Evolutionary conservation across 2,329 filamentous ascomycete species (phyloP), one percentile per base, ranked within the genome.

Genomic region (Drechslera avenae): DNA sequence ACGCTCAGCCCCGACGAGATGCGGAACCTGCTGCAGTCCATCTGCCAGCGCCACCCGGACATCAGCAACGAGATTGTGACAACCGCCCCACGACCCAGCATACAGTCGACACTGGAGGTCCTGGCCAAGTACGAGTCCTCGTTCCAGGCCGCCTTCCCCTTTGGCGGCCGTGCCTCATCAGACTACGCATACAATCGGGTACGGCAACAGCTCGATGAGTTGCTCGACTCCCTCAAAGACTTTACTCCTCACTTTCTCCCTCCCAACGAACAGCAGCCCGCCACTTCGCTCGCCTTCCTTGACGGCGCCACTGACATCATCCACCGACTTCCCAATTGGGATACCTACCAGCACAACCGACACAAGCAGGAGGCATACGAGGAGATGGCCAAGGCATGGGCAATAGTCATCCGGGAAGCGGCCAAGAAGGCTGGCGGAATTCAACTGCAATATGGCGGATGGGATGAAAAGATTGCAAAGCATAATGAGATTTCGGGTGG

Each of bases 151-250:
- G 86, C 93, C 1, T 91, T 96, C 63, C 94, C 94, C 0, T 90
- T 87, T 55, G 87, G 95, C 64, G 90, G 91, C 68, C 87, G 91
- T 62, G 83, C 88, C 10, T 90, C 86, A 51, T 91, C 91, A 34
- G 93, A 97, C 73, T 97, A 97, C 76, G 88, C 91, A 42, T 99
- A 97, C 73, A 95, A 97, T 71, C 86, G 94, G 63, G 90, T 97
- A 46, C 90, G 88, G 63, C 88, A 92, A 59, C 85, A 88, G 31
- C 81, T 97, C 14, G 78, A 86, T 19, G 86, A 90, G 50, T 83
- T 99, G 18, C 85, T 97, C 52, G 91, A 97, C 52, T 91, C 94
- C 35, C 81, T 99, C 36, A 87, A 88, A 71, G 94, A 99, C 69
- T 99, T 95, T 71, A 97, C 92, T 0, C 91, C 91, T 3, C 91